These are phyloP conservation scores for Diutina mesorugosa DNA, from an alignment of 1,139 yeast species.

Conservation along the genomic window DNA sequence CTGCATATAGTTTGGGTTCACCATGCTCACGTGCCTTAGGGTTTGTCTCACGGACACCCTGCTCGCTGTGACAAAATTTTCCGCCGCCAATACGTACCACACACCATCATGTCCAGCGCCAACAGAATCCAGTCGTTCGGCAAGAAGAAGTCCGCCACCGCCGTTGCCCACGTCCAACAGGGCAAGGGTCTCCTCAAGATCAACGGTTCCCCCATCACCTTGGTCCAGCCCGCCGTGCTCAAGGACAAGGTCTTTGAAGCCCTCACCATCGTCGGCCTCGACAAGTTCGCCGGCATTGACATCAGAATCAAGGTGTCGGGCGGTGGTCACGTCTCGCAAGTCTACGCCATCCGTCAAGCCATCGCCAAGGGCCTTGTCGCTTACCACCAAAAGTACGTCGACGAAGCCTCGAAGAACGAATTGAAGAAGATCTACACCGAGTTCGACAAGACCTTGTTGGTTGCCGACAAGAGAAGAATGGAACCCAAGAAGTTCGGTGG, in stretches of 20 bases:
- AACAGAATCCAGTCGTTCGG: constrained; percentile 71
- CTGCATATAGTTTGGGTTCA: background rate
- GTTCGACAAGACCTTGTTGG: constrained; percentile 98
- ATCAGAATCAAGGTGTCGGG: constrained; percentile 98
- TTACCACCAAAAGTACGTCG: constrained; percentile 98
- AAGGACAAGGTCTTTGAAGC: constrained; percentile 99
- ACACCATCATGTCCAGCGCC: constrained; percentile 2
- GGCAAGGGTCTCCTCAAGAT: constrained; percentile 99
- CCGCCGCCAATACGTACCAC: background rate
- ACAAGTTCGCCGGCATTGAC: constrained; percentile 96
- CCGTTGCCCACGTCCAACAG: constrained; percentile 99
- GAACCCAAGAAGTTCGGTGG: constrained; percentile 99
- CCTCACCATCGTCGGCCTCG: constrained; percentile 94
- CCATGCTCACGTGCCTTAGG: background rate
- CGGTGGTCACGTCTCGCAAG: constrained; percentile 99
- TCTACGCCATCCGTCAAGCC: constrained; percentile 99
- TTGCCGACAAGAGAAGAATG: constrained; percentile 99
- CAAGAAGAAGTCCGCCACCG: constrained; percentile 99
- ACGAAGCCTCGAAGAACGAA: constrained; percentile 99
- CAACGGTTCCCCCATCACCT: constrained; percentile 98
- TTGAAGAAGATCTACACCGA: constrained; percentile 94
- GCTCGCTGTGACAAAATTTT: background rate
- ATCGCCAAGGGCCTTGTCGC: constrained; percentile 99
- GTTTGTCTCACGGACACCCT: background rate
- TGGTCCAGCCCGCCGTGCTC: constrained; percentile 97